Percentiles rank a stretch among this genome's conserved stretches.
These are phyloP conservation scores for Botrytis galanthina DNA, from an alignment of 2,329 filamentous ascomycete species.

Conservation along the genomic window DNA sequence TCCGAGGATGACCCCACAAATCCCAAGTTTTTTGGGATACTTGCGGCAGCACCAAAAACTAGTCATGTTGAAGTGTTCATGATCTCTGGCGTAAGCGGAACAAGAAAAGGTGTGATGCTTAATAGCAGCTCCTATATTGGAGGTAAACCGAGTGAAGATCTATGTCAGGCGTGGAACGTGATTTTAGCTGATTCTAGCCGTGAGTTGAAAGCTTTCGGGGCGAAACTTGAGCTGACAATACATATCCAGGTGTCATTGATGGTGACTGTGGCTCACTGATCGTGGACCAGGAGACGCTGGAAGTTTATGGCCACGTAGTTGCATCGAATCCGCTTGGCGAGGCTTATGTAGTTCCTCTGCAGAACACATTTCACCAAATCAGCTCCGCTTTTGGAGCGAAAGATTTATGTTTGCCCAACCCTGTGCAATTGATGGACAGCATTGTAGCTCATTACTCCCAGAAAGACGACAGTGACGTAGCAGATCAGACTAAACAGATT, in stretches of 20 bases:
- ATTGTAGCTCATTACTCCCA: neutral
- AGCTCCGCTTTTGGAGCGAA: neutral
- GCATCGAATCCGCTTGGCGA: neutral
- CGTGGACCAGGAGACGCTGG: neutral
- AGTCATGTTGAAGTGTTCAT: neutral
- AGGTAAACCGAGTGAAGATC: neutral
- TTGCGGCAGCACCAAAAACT: neutral
- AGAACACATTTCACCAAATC: neutral
- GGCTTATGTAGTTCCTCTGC: neutral
- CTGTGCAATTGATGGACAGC: accelerated
- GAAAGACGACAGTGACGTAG: neutral
- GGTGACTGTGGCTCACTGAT: neutral
- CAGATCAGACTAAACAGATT: neutral
- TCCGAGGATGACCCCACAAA: neutral
- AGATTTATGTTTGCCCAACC: neutral
- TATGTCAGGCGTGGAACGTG: neutral
- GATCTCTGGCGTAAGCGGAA: neutral
- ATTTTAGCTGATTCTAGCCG: neutral
- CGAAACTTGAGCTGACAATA: accelerated
- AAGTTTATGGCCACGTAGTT: neutral
- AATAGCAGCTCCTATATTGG: neutral
- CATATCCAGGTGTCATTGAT: neutral
- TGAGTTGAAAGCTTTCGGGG: neutral
- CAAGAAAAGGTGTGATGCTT: neutral
- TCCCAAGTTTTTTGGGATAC: neutral